Evolutionary conservation across 1,284 basidiomycete genomes (phyloP), one percentile per base, ranked within the genome.

Genomic region (Cryptococcus sp.): DNA sequence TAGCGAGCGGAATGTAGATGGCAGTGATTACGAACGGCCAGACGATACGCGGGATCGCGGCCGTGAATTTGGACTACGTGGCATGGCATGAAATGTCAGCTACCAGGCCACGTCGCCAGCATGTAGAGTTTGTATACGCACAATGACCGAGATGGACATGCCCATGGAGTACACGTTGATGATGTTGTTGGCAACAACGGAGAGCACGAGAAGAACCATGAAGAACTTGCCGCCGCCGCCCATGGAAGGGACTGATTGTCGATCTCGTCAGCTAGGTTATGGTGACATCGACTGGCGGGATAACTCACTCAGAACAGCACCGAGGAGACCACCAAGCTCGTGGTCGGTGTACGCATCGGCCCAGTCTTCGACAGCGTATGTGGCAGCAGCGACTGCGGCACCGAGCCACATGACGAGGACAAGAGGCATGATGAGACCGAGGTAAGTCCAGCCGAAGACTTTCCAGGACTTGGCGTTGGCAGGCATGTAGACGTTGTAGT

Each of bases 401-500:
- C 75, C 72, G 60, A 81, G 68, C 58, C 70, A 74, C 62, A 76
- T 72, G 55, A 76, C 66, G 35, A 76, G 63, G 53, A 79, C 60
- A 59, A 78, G 73, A 2, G 80, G 79, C 25, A 75, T 57, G 61
- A 72, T 70, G 40, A 79, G 65, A 42, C 78, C 78, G 50, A 68
- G 35, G 58, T 77, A 79, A 15, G 78, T 80, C 66, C 69, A 74
- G 25, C 50, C 39, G 58, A 80, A 80, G 50, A 80, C 68, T 56
- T 72, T 73, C 64, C 62, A 69, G 19, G 56, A 39, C n/a, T 72
- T 62, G 1, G 77, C 71, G n/a, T 74, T 66, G 41, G 66, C 68
- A 8, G 77, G 77, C 61, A 78, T 72, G 69, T 80, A 78, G 60
- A 80, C 78, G 57, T 77, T 79, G 72, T 78, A 79, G 55, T 75